Conservation (phyloP, 2,329 filamentous ascomycete species). For the Epichloe sylvatica region DNA sequence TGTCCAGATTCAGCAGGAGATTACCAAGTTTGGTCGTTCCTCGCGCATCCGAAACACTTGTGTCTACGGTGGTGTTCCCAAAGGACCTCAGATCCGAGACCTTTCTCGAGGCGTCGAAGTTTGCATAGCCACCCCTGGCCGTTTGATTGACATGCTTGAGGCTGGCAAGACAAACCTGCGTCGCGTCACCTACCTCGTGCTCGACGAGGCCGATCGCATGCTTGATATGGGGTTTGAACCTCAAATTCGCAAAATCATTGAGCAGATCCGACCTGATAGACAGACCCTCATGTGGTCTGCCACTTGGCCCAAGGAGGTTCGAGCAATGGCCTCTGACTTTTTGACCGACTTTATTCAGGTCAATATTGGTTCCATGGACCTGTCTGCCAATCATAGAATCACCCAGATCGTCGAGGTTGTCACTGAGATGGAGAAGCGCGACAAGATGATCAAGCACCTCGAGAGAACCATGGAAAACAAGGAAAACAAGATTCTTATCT, state of each 20-base stretch:
- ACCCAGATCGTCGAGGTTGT: slow-evolving; percentile 96
- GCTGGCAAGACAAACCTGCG: slow-evolving; percentile 96
- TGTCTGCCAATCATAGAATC: slow-evolving; percentile 94
- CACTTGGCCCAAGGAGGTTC: slow-evolving; percentile 98
- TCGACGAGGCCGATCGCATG: slow-evolving; percentile 99
- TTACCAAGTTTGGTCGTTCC: slow-evolving; percentile 96
- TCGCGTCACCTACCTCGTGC: slow-evolving; percentile 92
- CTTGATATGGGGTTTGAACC: slow-evolving; percentile 99
- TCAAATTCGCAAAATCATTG: slow-evolving; percentile 96
- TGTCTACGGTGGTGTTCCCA: slow-evolving; percentile 97
- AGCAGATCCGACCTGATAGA: slow-evolving; percentile 93
- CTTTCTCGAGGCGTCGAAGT: slow-evolving; percentile 92
- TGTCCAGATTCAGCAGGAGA: slow-evolving; percentile 96
- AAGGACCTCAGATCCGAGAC: slow-evolving; percentile 92
- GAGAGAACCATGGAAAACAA: slow-evolving; percentile 98
- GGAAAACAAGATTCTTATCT: slow-evolving; percentile 88
- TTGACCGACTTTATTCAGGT: slow-evolving; percentile 95
- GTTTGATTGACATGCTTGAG: slow-evolving; percentile 97
- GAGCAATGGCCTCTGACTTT: slow-evolving; percentile 80
- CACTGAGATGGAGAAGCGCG: slow-evolving; percentile 92
- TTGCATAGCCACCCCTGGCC: slow-evolving; percentile 93
- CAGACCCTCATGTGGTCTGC: slow-evolving; percentile 99
- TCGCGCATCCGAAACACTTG: slow-evolving; percentile 97
- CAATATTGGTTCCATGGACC: slow-evolving; percentile 92
- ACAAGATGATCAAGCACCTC: slow-evolving; percentile 91